These are phyloP conservation scores for Solanum sejunctum DNA, from an alignment of 257 asterid genomes.

Conservation along the genomic window DNA sequence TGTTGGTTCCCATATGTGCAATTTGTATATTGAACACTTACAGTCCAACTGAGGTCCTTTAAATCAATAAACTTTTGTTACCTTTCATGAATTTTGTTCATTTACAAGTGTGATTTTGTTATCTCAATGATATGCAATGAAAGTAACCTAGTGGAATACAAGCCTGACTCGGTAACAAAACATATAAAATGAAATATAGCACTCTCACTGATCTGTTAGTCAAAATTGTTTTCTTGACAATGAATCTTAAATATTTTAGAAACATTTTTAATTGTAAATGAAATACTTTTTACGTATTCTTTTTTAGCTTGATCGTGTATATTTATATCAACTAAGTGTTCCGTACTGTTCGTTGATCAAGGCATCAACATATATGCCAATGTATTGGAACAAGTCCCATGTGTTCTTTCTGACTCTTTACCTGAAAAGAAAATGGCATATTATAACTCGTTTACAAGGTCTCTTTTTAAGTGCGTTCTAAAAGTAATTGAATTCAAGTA, in stretches of 20 bases:
- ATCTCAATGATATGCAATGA: background rate
- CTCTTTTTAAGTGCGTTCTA: too few species aligned
- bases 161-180: background rate
- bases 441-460: too few species aligned
- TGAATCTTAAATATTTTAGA: background rate
- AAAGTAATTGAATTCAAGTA: too few species aligned
- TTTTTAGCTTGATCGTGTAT: background rate
- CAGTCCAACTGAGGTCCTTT: background rate
- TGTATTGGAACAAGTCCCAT: too few species aligned
- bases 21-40: conserved; percentile 1
- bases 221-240: background rate
- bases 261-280: background rate
- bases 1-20: background rate
- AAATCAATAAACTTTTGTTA: background rate
- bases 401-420: too few species aligned
- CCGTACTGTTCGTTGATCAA: background rate
- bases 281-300: background rate
- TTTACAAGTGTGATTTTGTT: background rate
- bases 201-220: background rate
- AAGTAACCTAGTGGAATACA: background rate
- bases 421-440: background rate
- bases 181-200: background rate
- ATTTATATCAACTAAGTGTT: background rate
- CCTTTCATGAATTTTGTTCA: background rate
- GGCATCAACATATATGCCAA: background rate